Conservation (phyloP, 2,329 filamentous ascomycete genomes). For the Colletotrichum sp. region DNA sequence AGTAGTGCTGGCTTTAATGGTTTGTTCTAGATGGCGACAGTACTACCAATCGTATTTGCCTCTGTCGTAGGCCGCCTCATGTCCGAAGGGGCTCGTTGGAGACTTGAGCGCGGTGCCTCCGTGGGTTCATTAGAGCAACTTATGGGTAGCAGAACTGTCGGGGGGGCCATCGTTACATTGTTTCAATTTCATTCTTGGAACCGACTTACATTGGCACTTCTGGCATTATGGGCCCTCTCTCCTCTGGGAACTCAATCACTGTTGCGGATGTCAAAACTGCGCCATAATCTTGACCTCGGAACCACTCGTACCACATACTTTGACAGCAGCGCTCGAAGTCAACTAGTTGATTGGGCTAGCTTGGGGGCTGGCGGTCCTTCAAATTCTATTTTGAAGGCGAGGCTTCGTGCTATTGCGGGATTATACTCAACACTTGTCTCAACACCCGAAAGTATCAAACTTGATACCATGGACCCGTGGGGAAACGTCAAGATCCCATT, state of each 20-base stretch:
- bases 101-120: slow-evolving; percentile 29
- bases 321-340: neutral
- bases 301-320: neutral
- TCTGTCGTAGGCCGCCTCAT: slow-evolving; percentile 29
- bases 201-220: slow-evolving; percentile 24
- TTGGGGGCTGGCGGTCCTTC: too few species aligned
- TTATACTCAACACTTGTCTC: too few species aligned
- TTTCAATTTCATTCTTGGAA: slow-evolving; percentile 29
- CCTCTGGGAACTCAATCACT: slow-evolving; percentile 33
- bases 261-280: slow-evolving; percentile 18
- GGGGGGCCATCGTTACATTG: slow-evolving; percentile 27
- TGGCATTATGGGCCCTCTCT: slow-evolving; percentile 32
- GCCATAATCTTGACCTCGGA: too few species aligned
- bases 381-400: too few species aligned
- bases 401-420: too few species aligned
- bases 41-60: slow-evolving; percentile 35
- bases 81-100: slow-evolving; percentile 29
- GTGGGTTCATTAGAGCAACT: slow-evolving; percentile 31
- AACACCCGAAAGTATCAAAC: too few species aligned
- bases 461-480: too few species aligned
- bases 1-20: too few species aligned
- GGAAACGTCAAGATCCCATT: too few species aligned
- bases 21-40: slow-evolving; percentile 13
- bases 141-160: slow-evolving; percentile 33
- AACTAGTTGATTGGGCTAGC: too few species aligned